Base-by-base conservation (phyloP, 1,284 basidiomycete species). In the Marasmius oreades region DNA sequence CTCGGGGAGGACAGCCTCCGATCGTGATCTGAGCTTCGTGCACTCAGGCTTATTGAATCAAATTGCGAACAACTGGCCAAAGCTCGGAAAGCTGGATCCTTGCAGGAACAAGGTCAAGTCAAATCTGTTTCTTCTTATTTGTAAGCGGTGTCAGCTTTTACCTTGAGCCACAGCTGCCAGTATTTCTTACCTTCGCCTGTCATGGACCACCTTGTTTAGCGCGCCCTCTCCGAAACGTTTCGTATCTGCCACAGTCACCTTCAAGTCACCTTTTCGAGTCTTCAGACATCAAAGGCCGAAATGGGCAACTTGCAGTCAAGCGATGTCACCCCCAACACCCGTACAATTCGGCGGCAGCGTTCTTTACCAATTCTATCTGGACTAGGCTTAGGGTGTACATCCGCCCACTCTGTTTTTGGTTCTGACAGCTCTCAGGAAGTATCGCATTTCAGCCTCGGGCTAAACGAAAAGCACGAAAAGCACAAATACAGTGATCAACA, bases 381-480 rank as follows among this genome's bases (percentile, higher is more conserved):
- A 42, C 53, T 78, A 53, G 72, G 66, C 56, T 56, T 78, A 10
- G 70, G 71, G 7, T 75, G 74, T 54, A 65, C 65, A 51, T 75
- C 77, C 45, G 63, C 61, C 5, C 63, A 66, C 4, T 73, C 72
- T 3, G 63, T 69, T 12, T 60, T 66, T 31, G 72, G 68, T 56
- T 69, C 66, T 39, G 57, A 64, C 28, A 64, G 66, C 1, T 69
- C 71, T 22, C 63, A 69, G 34, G 67, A 70, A 6, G 64, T 65
- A n/a, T 53, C 52, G 24, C 31, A 34, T 36, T 60, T 66, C 43
- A 50, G 48, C 31, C 24, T 44, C 20, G 39, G 51, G n/a, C 48
- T 52, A 28, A 50, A 46, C n/a, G 67, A 69, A 52, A 66, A 65
- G 44, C 59, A 46, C n/a, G 67, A 69, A 52, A 66, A 65, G 44